Evolutionary conservation across 331 rosid genomes (phyloP), one percentile per base, ranked within the genome.

Genomic region (Rhamnella rubrinervis): DNA sequence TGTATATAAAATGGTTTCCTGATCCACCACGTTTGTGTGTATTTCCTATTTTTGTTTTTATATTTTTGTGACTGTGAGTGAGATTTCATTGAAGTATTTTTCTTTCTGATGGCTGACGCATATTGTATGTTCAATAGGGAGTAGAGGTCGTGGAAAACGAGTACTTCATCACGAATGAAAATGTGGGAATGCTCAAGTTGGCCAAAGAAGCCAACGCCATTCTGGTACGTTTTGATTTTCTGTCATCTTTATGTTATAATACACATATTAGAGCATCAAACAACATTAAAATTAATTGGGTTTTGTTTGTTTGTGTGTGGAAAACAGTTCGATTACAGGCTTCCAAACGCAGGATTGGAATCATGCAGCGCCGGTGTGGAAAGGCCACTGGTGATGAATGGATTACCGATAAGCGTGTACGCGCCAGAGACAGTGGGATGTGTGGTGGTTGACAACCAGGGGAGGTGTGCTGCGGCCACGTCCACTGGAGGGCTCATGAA

Each of bases 391-490:
- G 70, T 67, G 44, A 95, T 95, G 97, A 95, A 89, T 66, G 97
- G 99, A 1, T 78, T 91, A 5, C 99, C 96, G 0, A 82, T 95
- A 6, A 86, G 89, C 58, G 89, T 87, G 31, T 95, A 95, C 61
- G 87, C 96, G 6, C 97, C 96, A 0, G 99, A 95, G 82, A 95
- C 97, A 0, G 99, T 95, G 1, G 99, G 96, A 8, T 95, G 99
- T 58, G 96, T 86, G 79, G 99, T 91, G 72, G 99, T 95, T 40
- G 97, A 91, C 84, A 51, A 59, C 0, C 63, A 79, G 55, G 96
- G 97, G 0, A 28, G 79, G 17, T 95, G 99, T 23, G 96, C 97
- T 0, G 97, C 97, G 0, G 99, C 89, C 11, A 91, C 99, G 17
- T 91, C 99, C 0, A 95, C 99, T 0, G 99, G 97, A 0, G 99